phyloP scores from a whole-genome alignment of 306 rosid genomes.

The Rosa lucieae region DNA sequence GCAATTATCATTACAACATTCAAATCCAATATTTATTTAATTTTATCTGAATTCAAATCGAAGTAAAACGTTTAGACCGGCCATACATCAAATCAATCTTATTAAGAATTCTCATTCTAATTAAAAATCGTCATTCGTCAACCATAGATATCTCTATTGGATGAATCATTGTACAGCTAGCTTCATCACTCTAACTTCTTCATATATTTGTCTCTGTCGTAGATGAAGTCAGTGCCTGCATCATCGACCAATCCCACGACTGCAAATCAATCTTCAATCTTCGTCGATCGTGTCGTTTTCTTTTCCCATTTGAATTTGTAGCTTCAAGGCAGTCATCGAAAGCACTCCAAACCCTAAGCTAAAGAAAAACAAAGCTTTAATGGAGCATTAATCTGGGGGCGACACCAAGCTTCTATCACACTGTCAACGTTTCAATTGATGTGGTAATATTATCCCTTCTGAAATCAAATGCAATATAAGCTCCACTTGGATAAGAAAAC shows the following conservation, averaged over 20 bases:
- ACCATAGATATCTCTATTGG: neutral
- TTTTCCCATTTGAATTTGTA: constrained; percentile 22
- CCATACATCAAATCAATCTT: neutral
- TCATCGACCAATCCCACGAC: constrained; percentile 32
- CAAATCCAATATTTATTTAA: neutral
- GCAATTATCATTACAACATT: neutral
- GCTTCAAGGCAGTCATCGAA: constrained; percentile 36
- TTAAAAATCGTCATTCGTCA: neutral
- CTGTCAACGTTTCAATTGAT: constrained; percentile 9
- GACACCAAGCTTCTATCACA: constrained; percentile 17
- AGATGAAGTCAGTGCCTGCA: constrained; percentile 51
- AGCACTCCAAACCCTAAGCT: constrained; percentile 30
- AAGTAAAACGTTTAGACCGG: neutral
- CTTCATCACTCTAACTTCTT: constrained; percentile 33
- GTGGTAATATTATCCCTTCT: constrained; percentile 10
- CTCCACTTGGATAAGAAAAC: constrained; percentile 15
- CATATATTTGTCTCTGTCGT: constrained; percentile 36
- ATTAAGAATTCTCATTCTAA: neutral
- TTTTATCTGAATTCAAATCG: neutral
- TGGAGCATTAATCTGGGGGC: constrained; percentile 23
- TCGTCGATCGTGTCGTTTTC: constrained; percentile 28
- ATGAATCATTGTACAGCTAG: neutral
- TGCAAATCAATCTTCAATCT: constrained; percentile 8
- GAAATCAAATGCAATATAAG: constrained; percentile 18
- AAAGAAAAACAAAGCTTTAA: constrained; percentile 20